Base-by-base conservation (phyloP, 176 grass and related monocot genomes). In the Triticum timopheevii region DNA sequence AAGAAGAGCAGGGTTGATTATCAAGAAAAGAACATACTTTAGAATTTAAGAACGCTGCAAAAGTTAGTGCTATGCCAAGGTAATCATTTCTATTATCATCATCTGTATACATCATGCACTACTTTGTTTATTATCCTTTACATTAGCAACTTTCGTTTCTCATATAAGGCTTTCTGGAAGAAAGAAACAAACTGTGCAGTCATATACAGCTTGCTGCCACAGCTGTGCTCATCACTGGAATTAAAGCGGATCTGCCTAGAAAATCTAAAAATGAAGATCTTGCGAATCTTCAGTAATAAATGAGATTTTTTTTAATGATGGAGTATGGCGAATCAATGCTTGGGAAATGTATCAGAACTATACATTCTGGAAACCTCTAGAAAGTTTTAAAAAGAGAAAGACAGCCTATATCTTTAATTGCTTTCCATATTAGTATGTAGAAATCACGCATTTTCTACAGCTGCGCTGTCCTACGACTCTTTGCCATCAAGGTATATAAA, bases 171-270 rank as follows among this genome's bases (percentile, higher is more conserved):
- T 80, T 49, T 74, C 9, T 61, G 42, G 13, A 8, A 50, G 13
- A 13, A 39, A 9, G 1, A 39, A 12, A 35, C 58, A 3, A 47
- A 13, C 44, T 31, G 7, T 80, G 77, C 90, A 99, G 92, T 84
- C 90, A 99, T 88, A 90, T 99, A 83, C 92, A 95, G 44, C 88
- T 98, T 56, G 92, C 93, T 71, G 92, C 93, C 45, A 95, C 87
- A 82, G 25, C 93, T 47, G 73, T 95, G 65, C 96, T 92, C 16
- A 94, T 98, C 66, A 94, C 86, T 3, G 92, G 96, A 81, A 92
- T 86, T 27, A 89, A 94, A 77, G 86, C 86, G 30, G 90, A 90
- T 24, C 61, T 84, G 45, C 88, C 91, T 23, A 95, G 91, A 68
- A 95, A 98, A 84, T 63, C 88, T 17, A 90, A 88, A 67, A 95